Evolutionary conservation across 768 basidiomycete species (phyloP).

Genomic region (Phlebiopsis flavidoalba): DNA sequence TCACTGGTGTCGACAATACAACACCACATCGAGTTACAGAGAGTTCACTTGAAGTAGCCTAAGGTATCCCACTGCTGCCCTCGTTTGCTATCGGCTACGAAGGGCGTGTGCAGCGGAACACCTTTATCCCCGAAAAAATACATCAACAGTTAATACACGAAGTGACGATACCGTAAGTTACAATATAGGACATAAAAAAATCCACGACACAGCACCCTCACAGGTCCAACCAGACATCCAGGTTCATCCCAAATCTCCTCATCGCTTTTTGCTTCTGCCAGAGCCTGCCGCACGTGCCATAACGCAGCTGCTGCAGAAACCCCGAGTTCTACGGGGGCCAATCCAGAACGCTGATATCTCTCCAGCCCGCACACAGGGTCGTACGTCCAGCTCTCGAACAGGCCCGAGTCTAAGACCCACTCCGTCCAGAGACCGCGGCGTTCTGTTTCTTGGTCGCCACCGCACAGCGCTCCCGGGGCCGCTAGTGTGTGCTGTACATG

Average conservation of each 20-base stretch:
- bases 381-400: constrained; percentile 25
- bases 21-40: background rate
- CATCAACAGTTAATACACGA: background rate
- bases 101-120: background rate
- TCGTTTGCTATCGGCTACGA: background rate
- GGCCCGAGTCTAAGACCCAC: constrained; percentile 14
- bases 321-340: constrained; percentile 25
- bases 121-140: background rate
- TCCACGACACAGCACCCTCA: background rate
- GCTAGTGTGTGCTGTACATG: background rate
- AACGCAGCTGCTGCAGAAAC: constrained; percentile 33
- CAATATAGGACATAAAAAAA: background rate
- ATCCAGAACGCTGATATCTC: constrained; percentile 23
- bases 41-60: background rate
- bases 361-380: constrained; percentile 34
- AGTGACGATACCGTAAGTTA: background rate
- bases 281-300: constrained; percentile 18
- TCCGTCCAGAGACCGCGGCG: constrained; percentile 13
- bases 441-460: constrained; percentile 6
- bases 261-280: constrained; percentile 27
- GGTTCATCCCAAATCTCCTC: constrained; percentile 28
- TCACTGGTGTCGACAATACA: background rate
- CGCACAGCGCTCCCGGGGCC: constrained; percentile 7
- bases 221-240: constrained; percentile 25
- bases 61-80: background rate